These are phyloP conservation scores for Colletotrichum musae DNA, from an alignment of 2,329 filamentous ascomycete genomes.

Conservation along the genomic window DNA sequence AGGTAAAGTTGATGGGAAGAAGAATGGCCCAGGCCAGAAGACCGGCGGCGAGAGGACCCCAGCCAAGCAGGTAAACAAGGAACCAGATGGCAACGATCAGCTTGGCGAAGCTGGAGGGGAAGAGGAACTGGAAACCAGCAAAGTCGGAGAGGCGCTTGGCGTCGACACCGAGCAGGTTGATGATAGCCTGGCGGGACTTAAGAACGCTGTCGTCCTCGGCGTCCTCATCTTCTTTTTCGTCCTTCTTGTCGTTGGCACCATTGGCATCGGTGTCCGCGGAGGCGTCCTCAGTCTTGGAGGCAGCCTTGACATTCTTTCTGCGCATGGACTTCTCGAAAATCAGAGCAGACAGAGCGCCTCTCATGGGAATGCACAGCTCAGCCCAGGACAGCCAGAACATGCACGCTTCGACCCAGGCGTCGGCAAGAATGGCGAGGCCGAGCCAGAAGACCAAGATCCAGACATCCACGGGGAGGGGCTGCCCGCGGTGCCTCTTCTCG, in stretches of 20 bases:
- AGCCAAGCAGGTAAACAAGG: slow-evolving; percentile 79
- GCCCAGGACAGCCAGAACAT: slow-evolving; percentile 77
- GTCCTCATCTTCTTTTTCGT: slow-evolving; percentile 66
- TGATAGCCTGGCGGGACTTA: slow-evolving; percentile 75
- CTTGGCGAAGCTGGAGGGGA: slow-evolving; percentile 74
- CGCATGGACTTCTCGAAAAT: slow-evolving; percentile 85
- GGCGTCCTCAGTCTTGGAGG: slow-evolving; percentile 60
- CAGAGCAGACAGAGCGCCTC: slow-evolving; percentile 78
- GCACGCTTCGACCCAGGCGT: slow-evolving; percentile 74
- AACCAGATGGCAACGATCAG: slow-evolving; percentile 77
- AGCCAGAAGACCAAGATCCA: slow-evolving; percentile 80
- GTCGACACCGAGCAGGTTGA: slow-evolving; percentile 86
- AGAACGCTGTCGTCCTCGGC: slow-evolving; percentile 57
- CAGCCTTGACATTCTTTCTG: slow-evolving; percentile 81
- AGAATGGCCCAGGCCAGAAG: slow-evolving; percentile 75
- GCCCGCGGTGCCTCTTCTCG: slow-evolving; percentile 66
- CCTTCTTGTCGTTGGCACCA: slow-evolving; percentile 47
- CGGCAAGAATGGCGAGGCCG: slow-evolving; percentile 70
- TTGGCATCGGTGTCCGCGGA: slow-evolving; percentile 48
- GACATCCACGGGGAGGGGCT: slow-evolving; percentile 64
- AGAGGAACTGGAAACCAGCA: slow-evolving; percentile 74
- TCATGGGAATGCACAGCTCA: slow-evolving; percentile 75
- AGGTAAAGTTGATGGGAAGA: slow-evolving; percentile 77
- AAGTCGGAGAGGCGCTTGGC: slow-evolving; percentile 79
- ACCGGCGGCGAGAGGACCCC: slow-evolving; percentile 77